These are phyloP conservation scores for Leucogyrophana mollusca DNA, from an alignment of 768 basidiomycete species.

Conservation along the genomic window DNA sequence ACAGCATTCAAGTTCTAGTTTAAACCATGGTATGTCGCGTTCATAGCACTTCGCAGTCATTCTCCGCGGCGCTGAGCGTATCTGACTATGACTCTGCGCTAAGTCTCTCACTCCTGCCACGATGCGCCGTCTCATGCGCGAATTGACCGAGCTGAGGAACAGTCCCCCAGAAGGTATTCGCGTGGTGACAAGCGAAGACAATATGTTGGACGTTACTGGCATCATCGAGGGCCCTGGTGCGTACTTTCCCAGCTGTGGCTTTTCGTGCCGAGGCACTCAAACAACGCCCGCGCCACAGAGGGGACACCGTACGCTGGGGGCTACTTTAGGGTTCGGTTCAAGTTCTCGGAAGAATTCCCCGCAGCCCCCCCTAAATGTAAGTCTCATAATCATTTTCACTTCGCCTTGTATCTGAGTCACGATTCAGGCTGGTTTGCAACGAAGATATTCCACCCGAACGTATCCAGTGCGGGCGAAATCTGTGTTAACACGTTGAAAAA, in stretches of 20 bases:
- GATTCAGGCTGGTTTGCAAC: constrained; percentile 80
- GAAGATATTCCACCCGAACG: constrained; percentile 98
- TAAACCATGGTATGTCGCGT: constrained; percentile 21
- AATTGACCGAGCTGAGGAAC: constrained; percentile 76
- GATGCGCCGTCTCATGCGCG: constrained; percentile 85
- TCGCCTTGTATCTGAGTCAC: neutral
- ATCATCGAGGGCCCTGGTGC: constrained; percentile 89
- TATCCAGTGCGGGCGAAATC: constrained; percentile 86
- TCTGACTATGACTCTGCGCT: no score
- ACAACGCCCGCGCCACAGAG: constrained; percentile 30
- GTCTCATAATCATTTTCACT: constrained; percentile 18
- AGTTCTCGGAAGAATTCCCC: constrained; percentile 92
- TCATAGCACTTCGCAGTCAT: neutral
- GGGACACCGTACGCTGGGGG: constrained; percentile 72
- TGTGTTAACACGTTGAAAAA: constrained; percentile 98
- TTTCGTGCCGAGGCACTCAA: constrained; percentile 5
- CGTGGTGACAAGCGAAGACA: constrained; percentile 81
- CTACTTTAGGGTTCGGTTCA: constrained; percentile 78
- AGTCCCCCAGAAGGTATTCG: constrained; percentile 93
- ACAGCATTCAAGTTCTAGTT: neutral
- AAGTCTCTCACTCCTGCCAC: constrained; percentile 51
- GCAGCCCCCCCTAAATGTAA: constrained; percentile 91
- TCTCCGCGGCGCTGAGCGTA: neutral
- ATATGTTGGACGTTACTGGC: constrained; percentile 84
- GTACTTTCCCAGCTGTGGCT: no score